Percentiles rank a stretch among this genome's conserved stretches.
These are phyloP conservation scores for Solanum verrucosum DNA, from an alignment of 257 asterid genomes.

Conservation along the genomic window DNA sequence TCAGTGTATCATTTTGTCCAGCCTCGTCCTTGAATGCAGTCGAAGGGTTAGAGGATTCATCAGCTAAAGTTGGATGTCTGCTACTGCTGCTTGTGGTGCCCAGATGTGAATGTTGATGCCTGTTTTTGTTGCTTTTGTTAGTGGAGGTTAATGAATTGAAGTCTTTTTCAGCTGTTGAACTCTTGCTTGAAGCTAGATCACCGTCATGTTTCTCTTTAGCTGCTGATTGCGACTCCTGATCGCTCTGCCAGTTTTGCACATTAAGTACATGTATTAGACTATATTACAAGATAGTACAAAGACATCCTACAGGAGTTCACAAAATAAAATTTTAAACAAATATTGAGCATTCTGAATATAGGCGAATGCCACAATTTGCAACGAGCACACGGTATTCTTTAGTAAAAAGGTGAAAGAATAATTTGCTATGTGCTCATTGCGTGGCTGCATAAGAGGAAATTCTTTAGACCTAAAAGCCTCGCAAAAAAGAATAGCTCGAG, in stretches of 20 bases:
- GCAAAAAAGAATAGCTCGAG: neutral
- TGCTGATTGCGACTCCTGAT: slow-evolving; percentile 16
- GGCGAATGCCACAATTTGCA: neutral
- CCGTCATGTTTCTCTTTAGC: slow-evolving; percentile 16
- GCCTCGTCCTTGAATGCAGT: slow-evolving; percentile 12
- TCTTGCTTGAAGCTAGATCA: slow-evolving; percentile 2
- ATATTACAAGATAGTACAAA: neutral
- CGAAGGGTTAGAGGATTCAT: slow-evolving; percentile 8
- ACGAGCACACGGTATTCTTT: neutral
- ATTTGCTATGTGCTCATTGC: neutral
- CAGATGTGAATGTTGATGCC: neutral
- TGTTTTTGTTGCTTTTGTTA: slow-evolving; percentile 5
- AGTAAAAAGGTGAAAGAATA: neutral
- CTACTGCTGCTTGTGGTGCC: neutral
- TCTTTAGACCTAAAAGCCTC: neutral
- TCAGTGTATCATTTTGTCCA: neutral
- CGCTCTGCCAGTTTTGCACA: slow-evolving; percentile 22
- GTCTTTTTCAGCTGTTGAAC: slow-evolving; percentile 15
- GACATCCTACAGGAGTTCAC: neutral
- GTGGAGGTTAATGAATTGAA: slow-evolving; percentile 4
- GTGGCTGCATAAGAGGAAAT: neutral
- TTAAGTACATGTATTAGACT: neutral
- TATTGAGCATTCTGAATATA: neutral
- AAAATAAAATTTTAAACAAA: neutral
- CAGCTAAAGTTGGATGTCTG: slow-evolving; percentile 5